phyloP scores from a whole-genome alignment of 2,329 filamentous ascomycete species.

The Arthrinium phaeospermum region DNA sequence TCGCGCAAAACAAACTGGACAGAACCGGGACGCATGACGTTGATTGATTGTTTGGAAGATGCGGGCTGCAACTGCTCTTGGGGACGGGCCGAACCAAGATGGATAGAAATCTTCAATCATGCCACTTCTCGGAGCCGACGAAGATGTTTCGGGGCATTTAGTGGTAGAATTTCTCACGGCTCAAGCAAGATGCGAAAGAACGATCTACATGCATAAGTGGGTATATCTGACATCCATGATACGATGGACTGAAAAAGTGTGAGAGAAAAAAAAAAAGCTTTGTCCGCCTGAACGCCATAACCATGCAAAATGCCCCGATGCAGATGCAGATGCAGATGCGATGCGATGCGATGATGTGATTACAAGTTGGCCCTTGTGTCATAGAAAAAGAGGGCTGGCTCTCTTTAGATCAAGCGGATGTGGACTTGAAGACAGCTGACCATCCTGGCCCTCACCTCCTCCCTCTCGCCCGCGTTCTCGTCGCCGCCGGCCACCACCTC shows the following conservation, averaged over 20 bases:
- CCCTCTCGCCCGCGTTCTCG: constrained; percentile 29
- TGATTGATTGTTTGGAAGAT: neutral
- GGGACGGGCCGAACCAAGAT: neutral
- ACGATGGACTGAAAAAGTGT: neutral
- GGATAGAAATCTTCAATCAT: no score
- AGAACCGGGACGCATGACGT: neutral
- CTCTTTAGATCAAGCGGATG: constrained; percentile 48
- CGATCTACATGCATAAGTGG: neutral
- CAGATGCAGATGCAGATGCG: neutral
- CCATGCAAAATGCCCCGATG: neutral
- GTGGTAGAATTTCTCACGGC: neutral
- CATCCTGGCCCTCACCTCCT: constrained; percentile 35
- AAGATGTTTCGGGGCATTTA: neutral
- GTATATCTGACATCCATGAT: constrained; percentile 2
- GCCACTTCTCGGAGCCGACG: neutral
- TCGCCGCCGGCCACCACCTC: constrained; percentile 60
- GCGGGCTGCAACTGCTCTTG: neutral
- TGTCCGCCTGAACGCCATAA: neutral
- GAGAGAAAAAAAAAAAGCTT: neutral
- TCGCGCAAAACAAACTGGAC: neutral
- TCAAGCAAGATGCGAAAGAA: neutral
- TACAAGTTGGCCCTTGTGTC: neutral
- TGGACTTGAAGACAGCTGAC: constrained; percentile 58
- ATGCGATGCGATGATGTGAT: neutral
- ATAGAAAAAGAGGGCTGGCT: neutral